Conservation (phyloP, 257 asterid genomes). For the Fraxinus quadrangulata region DNA sequence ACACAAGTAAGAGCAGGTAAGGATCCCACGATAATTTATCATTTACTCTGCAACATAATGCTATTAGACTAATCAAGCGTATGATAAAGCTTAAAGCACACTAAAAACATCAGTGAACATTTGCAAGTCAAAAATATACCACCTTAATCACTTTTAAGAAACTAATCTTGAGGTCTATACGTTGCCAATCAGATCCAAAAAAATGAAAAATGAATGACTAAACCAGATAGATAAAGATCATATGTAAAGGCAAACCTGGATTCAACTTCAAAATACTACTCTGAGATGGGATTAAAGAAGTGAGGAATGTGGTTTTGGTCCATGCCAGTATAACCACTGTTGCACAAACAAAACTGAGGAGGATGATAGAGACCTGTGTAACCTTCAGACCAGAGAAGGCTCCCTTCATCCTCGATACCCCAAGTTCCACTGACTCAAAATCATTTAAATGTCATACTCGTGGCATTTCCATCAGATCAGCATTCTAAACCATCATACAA, state of each 20-base stretch:
- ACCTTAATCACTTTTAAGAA: constrained; percentile 4
- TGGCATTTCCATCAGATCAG: constrained; percentile 16
- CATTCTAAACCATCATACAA: constrained; percentile 23
- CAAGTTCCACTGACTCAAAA: constrained; percentile 29
- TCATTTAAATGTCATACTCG: constrained; percentile 35
- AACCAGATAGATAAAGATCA: constrained; percentile 25
- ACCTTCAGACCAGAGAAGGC: constrained; percentile 69
- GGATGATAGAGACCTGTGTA: constrained; percentile 80
- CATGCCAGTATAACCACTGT: constrained; percentile 72
- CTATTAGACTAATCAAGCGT: not conserved
- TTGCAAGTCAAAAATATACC: constrained; percentile 7
- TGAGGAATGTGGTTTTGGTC: constrained; percentile 64
- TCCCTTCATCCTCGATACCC: constrained; percentile 79
- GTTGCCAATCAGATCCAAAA: constrained; percentile 6
- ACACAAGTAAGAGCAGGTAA: constrained; percentile 22
- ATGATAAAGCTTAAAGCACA: not conserved
- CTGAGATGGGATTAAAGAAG: constrained; percentile 59
- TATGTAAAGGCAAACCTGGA: constrained; percentile 53
- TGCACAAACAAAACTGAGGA: constrained; percentile 63
- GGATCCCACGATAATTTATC: constrained; percentile 17
- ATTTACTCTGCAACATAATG: not conserved
- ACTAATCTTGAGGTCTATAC: constrained; percentile 1
- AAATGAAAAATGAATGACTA: not conserved
- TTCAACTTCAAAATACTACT: constrained; percentile 42
- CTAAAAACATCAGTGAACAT: constrained; percentile 11